A percentile compares a stretch with the other conserved stretches of the same genome.
Conservation (phyloP, 2,329 filamentous ascomycete species). For the Colletotrichum phormii region DNA sequence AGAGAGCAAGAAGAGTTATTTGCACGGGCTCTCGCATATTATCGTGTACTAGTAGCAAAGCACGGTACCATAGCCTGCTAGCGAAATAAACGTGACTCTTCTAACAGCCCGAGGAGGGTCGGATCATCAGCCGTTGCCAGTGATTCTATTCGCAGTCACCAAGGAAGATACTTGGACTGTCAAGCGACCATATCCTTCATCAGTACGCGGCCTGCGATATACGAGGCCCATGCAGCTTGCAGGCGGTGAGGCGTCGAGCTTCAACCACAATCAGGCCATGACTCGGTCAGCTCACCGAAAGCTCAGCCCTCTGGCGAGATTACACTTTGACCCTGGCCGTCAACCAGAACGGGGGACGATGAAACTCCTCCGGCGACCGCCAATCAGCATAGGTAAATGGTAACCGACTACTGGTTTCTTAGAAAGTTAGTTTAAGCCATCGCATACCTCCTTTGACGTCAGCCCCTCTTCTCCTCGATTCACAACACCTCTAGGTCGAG, state of each 20-base stretch:
- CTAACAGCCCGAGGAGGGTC: too few relatives aligned
- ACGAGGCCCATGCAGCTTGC: not conserved
- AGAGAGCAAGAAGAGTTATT: too few relatives aligned
- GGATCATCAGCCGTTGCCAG: not conserved
- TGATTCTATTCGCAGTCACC: too few relatives aligned
- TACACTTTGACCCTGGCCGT: not conserved
- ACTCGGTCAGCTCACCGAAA: constrained; percentile 4
- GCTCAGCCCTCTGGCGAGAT: not conserved
- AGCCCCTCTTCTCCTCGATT: not conserved
- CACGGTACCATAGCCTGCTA: not conserved
- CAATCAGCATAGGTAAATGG: not conserved
- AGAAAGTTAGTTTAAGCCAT: not conserved
- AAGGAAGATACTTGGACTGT: not conserved
- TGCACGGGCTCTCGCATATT: not conserved
- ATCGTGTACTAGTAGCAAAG: not conserved
- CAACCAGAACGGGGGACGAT: not conserved
- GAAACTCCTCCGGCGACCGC: not conserved
- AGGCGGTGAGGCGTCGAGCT: not conserved
- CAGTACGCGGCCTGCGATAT: not conserved
- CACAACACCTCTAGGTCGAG: not conserved
- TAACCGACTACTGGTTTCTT: not conserved
- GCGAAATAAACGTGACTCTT: not conserved
- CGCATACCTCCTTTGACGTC: not conserved
- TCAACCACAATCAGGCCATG: not conserved
- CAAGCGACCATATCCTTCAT: not conserved